These are phyloP conservation scores for Ceratobasidium sp. DNA, from an alignment of 1,284 basidiomycete species.

Conservation along the genomic window DNA sequence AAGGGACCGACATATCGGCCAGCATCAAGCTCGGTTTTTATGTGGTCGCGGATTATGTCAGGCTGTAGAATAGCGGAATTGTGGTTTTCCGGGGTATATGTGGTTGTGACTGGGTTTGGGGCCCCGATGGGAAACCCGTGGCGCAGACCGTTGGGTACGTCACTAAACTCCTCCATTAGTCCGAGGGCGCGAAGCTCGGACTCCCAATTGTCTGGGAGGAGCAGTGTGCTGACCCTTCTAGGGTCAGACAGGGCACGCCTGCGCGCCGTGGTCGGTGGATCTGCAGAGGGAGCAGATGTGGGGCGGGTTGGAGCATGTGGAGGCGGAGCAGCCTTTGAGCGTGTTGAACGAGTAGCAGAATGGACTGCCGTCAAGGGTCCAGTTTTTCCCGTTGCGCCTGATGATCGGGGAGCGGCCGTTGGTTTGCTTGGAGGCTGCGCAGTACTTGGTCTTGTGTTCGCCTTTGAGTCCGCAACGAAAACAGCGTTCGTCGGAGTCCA, in stretches of 20 bases:
- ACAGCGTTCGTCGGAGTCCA: background rate
- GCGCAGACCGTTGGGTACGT: background rate
- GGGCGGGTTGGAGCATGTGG: background rate
- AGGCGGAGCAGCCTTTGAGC: slow-evolving; percentile 1
- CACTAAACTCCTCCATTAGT: background rate
- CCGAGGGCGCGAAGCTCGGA: background rate
- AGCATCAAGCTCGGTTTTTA: background rate
- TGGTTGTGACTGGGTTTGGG: background rate
- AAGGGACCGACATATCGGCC: slow-evolving; percentile 40
- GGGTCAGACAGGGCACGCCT: slow-evolving; percentile 26
- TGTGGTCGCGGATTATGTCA: slow-evolving; percentile 2
- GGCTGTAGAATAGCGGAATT: background rate
- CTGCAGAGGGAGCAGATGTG: slow-evolving; percentile 38
- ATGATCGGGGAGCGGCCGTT: background rate
- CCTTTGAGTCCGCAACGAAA: background rate
- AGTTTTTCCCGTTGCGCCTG: background rate
- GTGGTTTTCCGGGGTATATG: slow-evolving; percentile 20
- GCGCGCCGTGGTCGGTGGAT: slow-evolving; percentile 20
- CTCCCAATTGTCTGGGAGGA: background rate
- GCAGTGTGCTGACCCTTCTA: background rate
- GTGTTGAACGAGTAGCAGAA: slow-evolving; percentile 43
- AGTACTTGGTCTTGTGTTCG: background rate
- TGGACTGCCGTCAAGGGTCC: background rate
- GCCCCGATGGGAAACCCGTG: background rate
- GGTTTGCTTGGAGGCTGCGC: background rate